A percentile compares a stretch with the other conserved stretches of the same genome.
These are phyloP conservation scores for Meira miltonrushii DNA, from an alignment of 1,284 basidiomycete genomes.

Conservation along the genomic window DNA sequence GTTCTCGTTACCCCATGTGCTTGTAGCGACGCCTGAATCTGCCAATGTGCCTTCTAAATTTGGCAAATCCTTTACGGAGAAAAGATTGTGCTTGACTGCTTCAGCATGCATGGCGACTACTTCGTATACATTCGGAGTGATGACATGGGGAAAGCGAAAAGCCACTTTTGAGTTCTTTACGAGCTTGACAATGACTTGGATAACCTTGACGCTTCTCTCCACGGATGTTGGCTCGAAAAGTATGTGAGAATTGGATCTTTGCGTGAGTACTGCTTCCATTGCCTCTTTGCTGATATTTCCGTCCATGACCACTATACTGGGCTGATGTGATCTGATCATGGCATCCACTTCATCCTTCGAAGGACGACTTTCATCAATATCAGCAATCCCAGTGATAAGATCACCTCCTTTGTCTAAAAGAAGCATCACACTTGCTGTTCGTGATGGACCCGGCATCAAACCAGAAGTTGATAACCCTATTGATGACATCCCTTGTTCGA, in stretches of 20 bases:
- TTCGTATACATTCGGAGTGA: constrained; percentile 27
- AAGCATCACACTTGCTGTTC: constrained; percentile 78
- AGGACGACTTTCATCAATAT: constrained; percentile 61
- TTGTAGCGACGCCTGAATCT: neutral
- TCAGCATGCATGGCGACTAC: constrained; percentile 18
- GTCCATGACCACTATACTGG: constrained; percentile 70
- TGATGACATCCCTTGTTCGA: constrained; percentile 60
- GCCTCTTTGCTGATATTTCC: constrained; percentile 66
- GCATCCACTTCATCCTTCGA: constrained; percentile 24
- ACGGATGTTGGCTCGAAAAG: constrained; percentile 74
- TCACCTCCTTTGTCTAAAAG: constrained; percentile 69
- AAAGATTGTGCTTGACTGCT: constrained; percentile 14
- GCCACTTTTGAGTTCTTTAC: constrained; percentile 25
- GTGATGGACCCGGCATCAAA: constrained; percentile 56
- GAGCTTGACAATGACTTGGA: constrained; percentile 61
- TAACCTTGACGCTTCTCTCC: constrained; percentile 67
- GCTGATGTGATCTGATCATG: constrained; percentile 55
- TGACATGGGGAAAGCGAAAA: constrained; percentile 37
- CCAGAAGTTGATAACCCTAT: constrained; percentile 79
- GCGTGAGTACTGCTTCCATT: constrained; percentile 59
- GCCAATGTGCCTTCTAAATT: neutral
- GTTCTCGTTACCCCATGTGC: neutral
- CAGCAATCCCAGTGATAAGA: constrained; percentile 77
- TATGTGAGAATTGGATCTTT: constrained; percentile 13
- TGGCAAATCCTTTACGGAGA: neutral